These are phyloP conservation scores for Russula griseocarnosa DNA, from an alignment of 768 basidiomycete genomes.

Conservation along the genomic window DNA sequence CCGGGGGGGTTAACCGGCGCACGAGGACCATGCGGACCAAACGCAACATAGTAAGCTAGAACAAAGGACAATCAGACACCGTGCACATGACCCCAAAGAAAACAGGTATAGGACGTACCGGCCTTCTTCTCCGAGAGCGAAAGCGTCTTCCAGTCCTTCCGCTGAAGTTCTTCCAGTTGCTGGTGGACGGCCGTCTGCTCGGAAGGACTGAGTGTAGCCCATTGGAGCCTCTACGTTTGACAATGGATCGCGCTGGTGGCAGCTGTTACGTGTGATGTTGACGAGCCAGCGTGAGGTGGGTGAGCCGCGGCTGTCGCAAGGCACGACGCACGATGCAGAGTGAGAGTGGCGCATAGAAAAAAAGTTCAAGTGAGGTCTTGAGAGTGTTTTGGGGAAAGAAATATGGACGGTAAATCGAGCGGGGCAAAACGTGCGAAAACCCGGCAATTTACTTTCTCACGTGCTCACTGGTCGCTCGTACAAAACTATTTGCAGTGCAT, in stretches of 20 bases:
- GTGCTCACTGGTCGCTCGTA: background rate
- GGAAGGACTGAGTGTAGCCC: slow-evolving; percentile 62
- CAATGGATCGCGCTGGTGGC: slow-evolving; percentile 54
- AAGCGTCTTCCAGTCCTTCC: slow-evolving; percentile 92
- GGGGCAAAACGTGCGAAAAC: background rate
- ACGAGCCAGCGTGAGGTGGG: slow-evolving; percentile 39
- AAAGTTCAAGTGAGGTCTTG: background rate
- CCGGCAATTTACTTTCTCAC: background rate
- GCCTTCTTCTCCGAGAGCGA: slow-evolving; percentile 97
- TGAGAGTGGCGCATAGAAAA: slow-evolving; percentile 46
- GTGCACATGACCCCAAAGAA: too few relatives aligned
- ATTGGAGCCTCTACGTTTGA: slow-evolving; percentile 93
- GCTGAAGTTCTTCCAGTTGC: slow-evolving; percentile 87
- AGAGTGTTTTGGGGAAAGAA: background rate
- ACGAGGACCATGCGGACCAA: slow-evolving; percentile 94
- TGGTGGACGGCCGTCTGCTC: slow-evolving; percentile 79
- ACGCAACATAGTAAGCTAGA: slow-evolving; percentile 94
- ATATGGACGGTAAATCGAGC: slow-evolving; percentile 6
- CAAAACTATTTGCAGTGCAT: background rate
- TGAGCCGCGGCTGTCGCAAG: slow-evolving; percentile 43
- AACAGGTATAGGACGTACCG: slow-evolving; percentile 61
- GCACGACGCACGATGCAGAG: slow-evolving; percentile 38
- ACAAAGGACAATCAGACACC: background rate
- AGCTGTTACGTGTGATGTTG: slow-evolving; percentile 37
- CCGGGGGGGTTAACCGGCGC: slow-evolving; percentile 73